Evolutionary conservation across 805 yeast species (phyloP), one percentile per base, ranked within the genome.

Genomic region (Ogataea pignaliae): DNA sequence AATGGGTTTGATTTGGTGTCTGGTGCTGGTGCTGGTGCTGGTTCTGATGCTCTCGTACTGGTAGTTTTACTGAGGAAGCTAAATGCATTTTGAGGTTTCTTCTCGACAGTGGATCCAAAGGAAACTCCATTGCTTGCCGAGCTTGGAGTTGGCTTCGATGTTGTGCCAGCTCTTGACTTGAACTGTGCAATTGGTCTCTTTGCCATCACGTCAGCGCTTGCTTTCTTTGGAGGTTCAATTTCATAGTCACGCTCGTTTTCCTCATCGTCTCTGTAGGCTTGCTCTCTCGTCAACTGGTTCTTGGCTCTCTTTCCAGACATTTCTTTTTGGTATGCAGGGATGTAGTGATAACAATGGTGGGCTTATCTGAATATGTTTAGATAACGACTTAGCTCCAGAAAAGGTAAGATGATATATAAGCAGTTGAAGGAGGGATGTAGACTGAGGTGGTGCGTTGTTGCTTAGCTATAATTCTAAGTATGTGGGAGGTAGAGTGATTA

Each of bases 121-220:
- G 37, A 16, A 10, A 39, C 36, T 14, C 42, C 37, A 14, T 41
- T 42, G 33, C 48, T 47, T 28, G 48, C 34, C 32, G 49, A 54
- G 6, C 59, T 15, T 33, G 38, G 36, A 35, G 37, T 30, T 31
- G 47, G 54, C 18, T 44, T 49, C 32, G 39, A 11, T 30, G 46
- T 42, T 42, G 36, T 44, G 14, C 42, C 59, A 47, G 66, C 52
- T 57, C 73, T 73, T 18, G 68, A 64, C 55, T 68, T 72, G 13
- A 85, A 84, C 56, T 75, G 70, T 26, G 86, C 75, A 45, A 87
- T 85, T 67, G 80, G 84, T 56, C 97, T 72, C 44, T 67, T 73
- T 26, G 88, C 77, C 75, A 88, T 63, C 6, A 78, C 81, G 5
- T 72, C 79, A 3, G 76, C 70, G 1, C 85, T 71, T 0, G 95